These are phyloP conservation scores for Dendrobium huoshanense DNA, from an alignment of 106 monocot species.

Conservation along the genomic window DNA sequence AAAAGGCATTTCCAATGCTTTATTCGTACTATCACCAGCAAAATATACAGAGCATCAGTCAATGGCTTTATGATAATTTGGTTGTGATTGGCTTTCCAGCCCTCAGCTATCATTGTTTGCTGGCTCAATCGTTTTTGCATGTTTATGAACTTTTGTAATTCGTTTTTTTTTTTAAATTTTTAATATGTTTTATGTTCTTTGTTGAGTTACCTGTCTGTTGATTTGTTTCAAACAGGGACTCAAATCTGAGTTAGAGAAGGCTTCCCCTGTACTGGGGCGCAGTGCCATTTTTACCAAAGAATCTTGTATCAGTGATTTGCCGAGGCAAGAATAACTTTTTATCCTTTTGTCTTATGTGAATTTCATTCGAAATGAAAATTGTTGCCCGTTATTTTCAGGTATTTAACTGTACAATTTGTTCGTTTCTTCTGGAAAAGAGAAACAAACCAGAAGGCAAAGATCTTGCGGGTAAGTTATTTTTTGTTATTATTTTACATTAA, in stretches of 20 bases:
- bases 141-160: background rate
- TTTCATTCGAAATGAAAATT: background rate
- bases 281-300: constrained; percentile 77
- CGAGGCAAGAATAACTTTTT: constrained; percentile 46
- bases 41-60: background rate
- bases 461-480: constrained; percentile 59
- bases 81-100: background rate
- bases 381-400: constrained; percentile 36
- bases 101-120: background rate
- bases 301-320: constrained; percentile 68
- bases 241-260: constrained; percentile 95
- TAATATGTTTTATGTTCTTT: background rate
- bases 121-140: background rate
- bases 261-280: constrained; percentile 68
- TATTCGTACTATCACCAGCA: background rate
- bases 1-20: background rate
- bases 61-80: background rate
- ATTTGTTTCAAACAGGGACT: constrained; percentile 49
- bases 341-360: background rate
- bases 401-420: constrained; percentile 96
- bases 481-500: background rate
- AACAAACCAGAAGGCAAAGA: constrained; percentile 95
- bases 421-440: constrained; percentile 99
- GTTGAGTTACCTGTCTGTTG: background rate
- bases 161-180: background rate